Conservation (phyloP, 2,329 filamentous ascomycete species). For the Chaetomiaceae sp. region DNA sequence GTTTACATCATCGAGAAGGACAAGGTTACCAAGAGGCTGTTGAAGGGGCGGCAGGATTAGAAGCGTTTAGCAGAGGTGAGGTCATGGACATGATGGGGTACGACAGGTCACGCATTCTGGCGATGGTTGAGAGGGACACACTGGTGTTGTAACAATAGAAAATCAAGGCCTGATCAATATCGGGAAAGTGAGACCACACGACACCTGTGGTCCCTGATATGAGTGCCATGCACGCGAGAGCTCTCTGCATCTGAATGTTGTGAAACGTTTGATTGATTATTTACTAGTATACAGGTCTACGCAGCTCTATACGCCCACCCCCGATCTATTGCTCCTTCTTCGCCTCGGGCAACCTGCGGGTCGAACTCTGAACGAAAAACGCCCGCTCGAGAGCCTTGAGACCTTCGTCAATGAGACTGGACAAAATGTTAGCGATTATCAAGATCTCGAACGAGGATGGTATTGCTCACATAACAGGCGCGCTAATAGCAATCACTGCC, state of each 20-base stretch:
- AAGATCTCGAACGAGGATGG: conserved; percentile 6
- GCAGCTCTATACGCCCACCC: conserved; percentile 13
- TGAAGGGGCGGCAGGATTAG: conserved; percentile 96
- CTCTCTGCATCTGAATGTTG: not conserved
- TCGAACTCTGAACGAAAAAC: conserved; percentile 55
- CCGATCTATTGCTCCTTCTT: conserved; percentile 52
- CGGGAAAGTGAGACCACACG: too few relatives aligned
- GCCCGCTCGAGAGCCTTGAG: conserved; percentile 74
- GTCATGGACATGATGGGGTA: not conserved
- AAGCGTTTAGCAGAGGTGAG: conserved; percentile 12
- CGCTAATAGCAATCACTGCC: conserved; percentile 82
- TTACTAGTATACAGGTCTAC: conserved; percentile 23
- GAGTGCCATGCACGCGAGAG: not conserved
- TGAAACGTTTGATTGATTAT: conserved; percentile 1
- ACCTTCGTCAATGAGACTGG: conserved; percentile 75
- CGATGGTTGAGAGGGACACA: conserved; percentile 1
- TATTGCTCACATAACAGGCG: conserved; percentile 78
- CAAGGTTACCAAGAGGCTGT: conserved; percentile 97
- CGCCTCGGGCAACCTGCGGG: conserved; percentile 35
- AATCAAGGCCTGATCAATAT: too few relatives aligned
- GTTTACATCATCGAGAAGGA: conserved; percentile 99
- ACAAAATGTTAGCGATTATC: conserved; percentile 28
- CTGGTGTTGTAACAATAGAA: conserved; percentile 16
- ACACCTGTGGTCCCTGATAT: not conserved
- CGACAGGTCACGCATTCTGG: not conserved